A percentile compares a stretch with the other conserved stretches of the same genome.
These are phyloP conservation scores for Cercophora newfieldiana DNA, from an alignment of 495 filamentous ascomycete genomes.

Conservation along the genomic window DNA sequence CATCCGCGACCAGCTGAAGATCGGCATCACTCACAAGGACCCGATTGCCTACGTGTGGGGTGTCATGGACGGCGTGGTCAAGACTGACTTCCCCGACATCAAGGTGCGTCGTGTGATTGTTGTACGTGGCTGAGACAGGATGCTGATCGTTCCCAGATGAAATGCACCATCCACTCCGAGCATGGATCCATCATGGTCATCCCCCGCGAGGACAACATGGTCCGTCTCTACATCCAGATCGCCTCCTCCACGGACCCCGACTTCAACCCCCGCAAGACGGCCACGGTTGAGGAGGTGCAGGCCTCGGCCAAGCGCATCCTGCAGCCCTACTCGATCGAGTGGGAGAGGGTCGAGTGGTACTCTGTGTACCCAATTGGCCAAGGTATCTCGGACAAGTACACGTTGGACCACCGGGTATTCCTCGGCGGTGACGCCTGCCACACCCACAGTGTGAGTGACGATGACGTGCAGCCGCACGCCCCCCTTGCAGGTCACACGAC, in stretches of 20 bases:
- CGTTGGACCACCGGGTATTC: slow-evolving; percentile 68
- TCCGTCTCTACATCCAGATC: slow-evolving; percentile 74
- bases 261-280: slow-evolving; percentile 59
- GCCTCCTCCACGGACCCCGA: slow-evolving; percentile 65
- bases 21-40: slow-evolving; percentile 59
- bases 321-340: slow-evolving; percentile 65
- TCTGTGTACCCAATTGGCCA: slow-evolving; percentile 73
- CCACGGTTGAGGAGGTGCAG: slow-evolving; percentile 67
- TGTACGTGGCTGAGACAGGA: slow-evolving; percentile 9
- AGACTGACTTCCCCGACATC: slow-evolving; percentile 76
- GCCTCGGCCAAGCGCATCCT: slow-evolving; percentile 64
- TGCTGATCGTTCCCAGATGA: slow-evolving; percentile 59
- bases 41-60: slow-evolving; percentile 72
- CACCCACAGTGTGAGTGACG: slow-evolving; percentile 68
- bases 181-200: slow-evolving; percentile 75
- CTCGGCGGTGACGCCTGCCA: slow-evolving; percentile 81
- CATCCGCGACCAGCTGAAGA: slow-evolving; percentile 63
- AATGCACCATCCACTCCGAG: slow-evolving; percentile 77
- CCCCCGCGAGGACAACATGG: slow-evolving; percentile 72
- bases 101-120: slow-evolving; percentile 39
- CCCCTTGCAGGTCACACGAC: neutral
- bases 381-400: slow-evolving; percentile 67
- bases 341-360: slow-evolving; percentile 70
- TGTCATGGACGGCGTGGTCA: slow-evolving; percentile 73
- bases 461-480: neutral